These are phyloP conservation scores for Skeletonema grethae DNA, from an alignment of 108 stramenopile species.

Conservation along the genomic window DNA sequence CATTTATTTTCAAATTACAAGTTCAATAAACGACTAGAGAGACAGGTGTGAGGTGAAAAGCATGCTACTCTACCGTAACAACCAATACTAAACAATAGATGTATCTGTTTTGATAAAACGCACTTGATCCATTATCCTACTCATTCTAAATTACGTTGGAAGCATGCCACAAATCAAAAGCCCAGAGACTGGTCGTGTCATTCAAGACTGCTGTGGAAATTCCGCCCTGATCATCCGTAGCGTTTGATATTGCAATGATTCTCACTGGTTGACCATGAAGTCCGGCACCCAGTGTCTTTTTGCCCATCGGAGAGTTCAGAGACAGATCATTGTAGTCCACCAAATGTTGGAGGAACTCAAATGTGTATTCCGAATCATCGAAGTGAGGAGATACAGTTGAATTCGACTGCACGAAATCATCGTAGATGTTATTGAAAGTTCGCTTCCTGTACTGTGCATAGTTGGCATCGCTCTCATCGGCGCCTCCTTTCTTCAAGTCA, in stretches of 20 bases:
- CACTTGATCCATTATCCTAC: background rate
- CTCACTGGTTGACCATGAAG: slow-evolving; percentile 77
- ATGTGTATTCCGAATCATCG: slow-evolving; percentile 76
- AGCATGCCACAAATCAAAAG: slow-evolving; percentile 85
- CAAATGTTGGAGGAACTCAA: slow-evolving; percentile 88
- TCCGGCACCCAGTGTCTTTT: slow-evolving; percentile 53
- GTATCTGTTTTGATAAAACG: background rate
- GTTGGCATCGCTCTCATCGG: slow-evolving; percentile 28
- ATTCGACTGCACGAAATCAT: slow-evolving; percentile 27
- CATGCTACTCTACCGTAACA: no score
- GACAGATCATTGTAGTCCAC: slow-evolving; percentile 77
- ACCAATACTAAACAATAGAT: background rate
- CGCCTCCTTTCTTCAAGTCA: slow-evolving; percentile 45
- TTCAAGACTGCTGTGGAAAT: slow-evolving; percentile 12
- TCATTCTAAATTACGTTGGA: slow-evolving; percentile 2
- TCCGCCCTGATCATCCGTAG: background rate
- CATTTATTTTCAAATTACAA: background rate
- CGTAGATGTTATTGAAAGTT: slow-evolving; percentile 36
- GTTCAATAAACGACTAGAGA: background rate
- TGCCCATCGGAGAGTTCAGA: slow-evolving; percentile 67
- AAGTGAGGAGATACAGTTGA: slow-evolving; percentile 39
- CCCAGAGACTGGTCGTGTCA: slow-evolving; percentile 53
- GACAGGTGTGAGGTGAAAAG: no score
- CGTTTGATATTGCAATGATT: slow-evolving; percentile 53
- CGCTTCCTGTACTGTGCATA: slow-evolving; percentile 40